Base-by-base conservation (phyloP, 129 eudicot species). In the Mikania micrantha region DNA sequence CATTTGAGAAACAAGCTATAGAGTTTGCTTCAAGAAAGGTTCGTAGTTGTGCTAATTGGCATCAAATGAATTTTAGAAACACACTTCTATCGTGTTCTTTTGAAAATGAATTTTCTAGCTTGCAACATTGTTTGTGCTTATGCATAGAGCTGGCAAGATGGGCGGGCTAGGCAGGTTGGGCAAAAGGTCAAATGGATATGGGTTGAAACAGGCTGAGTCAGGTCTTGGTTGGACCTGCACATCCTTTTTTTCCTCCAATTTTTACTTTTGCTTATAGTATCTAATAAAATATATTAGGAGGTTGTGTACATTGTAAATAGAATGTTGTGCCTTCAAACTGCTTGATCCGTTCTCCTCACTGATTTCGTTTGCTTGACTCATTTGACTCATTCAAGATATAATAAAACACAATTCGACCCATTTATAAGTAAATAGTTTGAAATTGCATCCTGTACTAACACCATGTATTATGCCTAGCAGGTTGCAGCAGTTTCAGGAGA, bases 401-500 rank as follows among this genome's bases (percentile, higher is more conserved):
- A 31, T 13, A 31, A 22, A 52, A 32, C 15, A 22, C 42, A 59
- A n/a, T 15, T 31, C 13, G 15, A 59, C 8, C 65, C 15, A 17
- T 59, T 59, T 7, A n/a, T 31, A 59, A 59, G 64, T 59, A 59
- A 59, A n/a, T 59, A 59, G 25, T 13, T n/a, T 32, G 13, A 59
- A 59, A 31, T 16, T 31, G 25, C 42, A 31, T 6, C 13, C 10
- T 48, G 62, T 20, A 22, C 49, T 32, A 10, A 65, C 3, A 25
- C 56, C 7, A 2, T 42, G 48, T 52, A 57, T 13, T 52, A 59
- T 69, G 49, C 74, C 4, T 50, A 32, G 22, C 49, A 94, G 99
- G 99, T 94, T 39, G 99, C 99, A 36, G 96, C 99, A 79, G 91
- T 94, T 75, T 94, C 99, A 7, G 99, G 99, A 71, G 99, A 94